These are phyloP conservation scores for Floccularia luteovirens DNA, from an alignment of 768 basidiomycete genomes.

Conservation along the genomic window DNA sequence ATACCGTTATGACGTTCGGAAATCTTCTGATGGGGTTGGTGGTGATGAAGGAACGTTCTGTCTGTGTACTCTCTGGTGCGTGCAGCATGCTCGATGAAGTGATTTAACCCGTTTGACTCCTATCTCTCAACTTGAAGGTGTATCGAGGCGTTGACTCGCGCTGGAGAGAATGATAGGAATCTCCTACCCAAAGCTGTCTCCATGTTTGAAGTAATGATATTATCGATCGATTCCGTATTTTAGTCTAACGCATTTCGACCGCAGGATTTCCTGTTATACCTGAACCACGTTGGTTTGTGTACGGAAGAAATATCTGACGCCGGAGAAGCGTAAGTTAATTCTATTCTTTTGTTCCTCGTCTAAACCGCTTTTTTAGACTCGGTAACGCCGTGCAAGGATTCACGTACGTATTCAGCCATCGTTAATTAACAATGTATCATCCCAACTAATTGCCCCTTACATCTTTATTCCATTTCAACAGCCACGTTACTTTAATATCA, in stretches of 20 bases:
- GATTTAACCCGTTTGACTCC: neutral
- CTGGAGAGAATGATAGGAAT: conserved; percentile 66
- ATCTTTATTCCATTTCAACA: too few species aligned
- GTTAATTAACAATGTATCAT: neutral
- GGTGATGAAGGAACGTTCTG: conserved; percentile 96
- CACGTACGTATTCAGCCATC: conserved; percentile 45
- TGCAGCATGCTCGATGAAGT: neutral
- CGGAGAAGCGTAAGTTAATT: conserved; percentile 61
- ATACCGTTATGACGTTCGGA: conserved; percentile 82
- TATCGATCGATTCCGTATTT: neutral
- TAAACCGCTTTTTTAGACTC: conserved; percentile 35
- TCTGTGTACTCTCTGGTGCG: conserved; percentile 74
- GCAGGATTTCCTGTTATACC: conserved; percentile 72
- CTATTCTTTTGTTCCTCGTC: neutral
- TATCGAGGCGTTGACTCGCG: conserved; percentile 84
- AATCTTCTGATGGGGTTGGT: conserved; percentile 89
- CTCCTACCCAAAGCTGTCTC: conserved; percentile 61
- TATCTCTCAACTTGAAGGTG: conserved; percentile 38
- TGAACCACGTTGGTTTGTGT: conserved; percentile 84
- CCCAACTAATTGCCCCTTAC: conserved; percentile 1
- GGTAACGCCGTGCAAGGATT: conserved; percentile 89
- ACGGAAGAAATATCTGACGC: conserved; percentile 82
- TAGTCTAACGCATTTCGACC: neutral
- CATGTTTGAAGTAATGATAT: conserved; percentile 76
- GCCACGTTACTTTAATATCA: conserved; percentile 80